phyloP scores from a whole-genome alignment of 1,284 basidiomycete species.

The Rhizoctonia solani region DNA sequence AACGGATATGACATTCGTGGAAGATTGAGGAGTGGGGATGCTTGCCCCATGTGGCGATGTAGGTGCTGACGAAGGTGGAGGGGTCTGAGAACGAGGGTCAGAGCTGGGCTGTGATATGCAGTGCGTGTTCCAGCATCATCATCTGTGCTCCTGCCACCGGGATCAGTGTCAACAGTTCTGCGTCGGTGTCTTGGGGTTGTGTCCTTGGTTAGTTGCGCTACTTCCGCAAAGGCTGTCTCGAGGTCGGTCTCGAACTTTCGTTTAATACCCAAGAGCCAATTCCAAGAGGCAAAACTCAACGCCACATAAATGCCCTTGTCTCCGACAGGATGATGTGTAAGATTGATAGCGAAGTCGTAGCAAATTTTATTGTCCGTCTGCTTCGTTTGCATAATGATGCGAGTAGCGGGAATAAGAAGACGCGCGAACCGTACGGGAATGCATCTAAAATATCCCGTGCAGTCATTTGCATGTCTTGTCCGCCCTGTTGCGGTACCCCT shows the following conservation, averaged over 20 bases:
- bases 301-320: slow-evolving; percentile 71
- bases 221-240: slow-evolving; percentile 17
- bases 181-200: not conserved
- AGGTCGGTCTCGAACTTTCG: slow-evolving; percentile 21
- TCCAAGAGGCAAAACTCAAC: slow-evolving; percentile 75
- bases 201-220: slow-evolving; percentile 1
- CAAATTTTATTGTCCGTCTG: slow-evolving; percentile 48
- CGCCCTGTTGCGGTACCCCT: slow-evolving; percentile 16
- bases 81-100: slow-evolving; percentile 18
- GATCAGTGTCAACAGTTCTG: slow-evolving; percentile 17
- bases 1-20: slow-evolving; percentile 11
- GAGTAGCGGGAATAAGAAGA: slow-evolving; percentile 61
- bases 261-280: slow-evolving; percentile 57
- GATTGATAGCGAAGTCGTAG: slow-evolving; percentile 76
- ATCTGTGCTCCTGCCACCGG: slow-evolving; percentile 2
- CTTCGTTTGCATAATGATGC: slow-evolving; percentile 58
- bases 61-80: slow-evolving; percentile 24
- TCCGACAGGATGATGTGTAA: slow-evolving; percentile 54
- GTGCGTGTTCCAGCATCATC: slow-evolving; percentile 13
- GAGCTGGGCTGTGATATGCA: slow-evolving; percentile 20
- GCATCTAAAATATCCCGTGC: slow-evolving; percentile 1
- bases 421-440: slow-evolving; percentile 13
- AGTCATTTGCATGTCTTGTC: slow-evolving; percentile 7
- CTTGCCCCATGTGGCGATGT: slow-evolving; percentile 10
- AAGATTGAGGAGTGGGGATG: not conserved